Evolutionary conservation across 2,329 filamentous ascomycete species (phyloP), one percentile per base, ranked within the genome.

Genomic region (Geosmithia flava): DNA sequence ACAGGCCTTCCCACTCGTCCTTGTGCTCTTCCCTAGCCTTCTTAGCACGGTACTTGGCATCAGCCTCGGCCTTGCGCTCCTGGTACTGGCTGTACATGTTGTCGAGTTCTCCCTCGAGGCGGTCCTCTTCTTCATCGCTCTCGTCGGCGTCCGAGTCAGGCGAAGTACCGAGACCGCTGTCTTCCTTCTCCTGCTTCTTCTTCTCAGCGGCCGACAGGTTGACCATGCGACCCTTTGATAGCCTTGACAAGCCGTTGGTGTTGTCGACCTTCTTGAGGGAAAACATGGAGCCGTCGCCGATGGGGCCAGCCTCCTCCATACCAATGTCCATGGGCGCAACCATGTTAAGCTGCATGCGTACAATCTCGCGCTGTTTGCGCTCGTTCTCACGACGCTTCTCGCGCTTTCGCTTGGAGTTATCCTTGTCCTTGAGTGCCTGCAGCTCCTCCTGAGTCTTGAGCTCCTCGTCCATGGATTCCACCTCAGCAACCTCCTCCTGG

Each of bases 301-400:
- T 72, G 0, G 87, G 85, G 0, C 87, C 87, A 20, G 78, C 69
- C 65, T 93, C 88, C 61, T 95, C 93, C 68, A 95, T 78, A 58
- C 93, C 93, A 53, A 98, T 95, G 54, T 98, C 93, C 74, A 88
- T 93, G 7, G 93, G 93, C 1, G 89, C 86, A 2, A 83, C 84
- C 93, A 98, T 98, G 68, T 96, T 84, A 71, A 98, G 81, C 65
- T 98, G 93, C 84, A 98, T 85, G 33, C 93, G 82, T n/a, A 95
- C 75, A 51, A 97, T 88, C 54, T 97, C 93, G 56, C 87, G 93
- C 56, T 93, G 87, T 66, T 95, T 97, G 64, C 81, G 81, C 65
- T 98, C 93, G 54, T 98, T 98, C 51, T 95, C 89, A 57, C 77
- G 86, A 54, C 90, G 78, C 55, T 84, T 80, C 58, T 95, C 86